These are phyloP conservation scores for Mycena sanguinolenta DNA, from an alignment of 768 basidiomycete species.

Conservation along the genomic window DNA sequence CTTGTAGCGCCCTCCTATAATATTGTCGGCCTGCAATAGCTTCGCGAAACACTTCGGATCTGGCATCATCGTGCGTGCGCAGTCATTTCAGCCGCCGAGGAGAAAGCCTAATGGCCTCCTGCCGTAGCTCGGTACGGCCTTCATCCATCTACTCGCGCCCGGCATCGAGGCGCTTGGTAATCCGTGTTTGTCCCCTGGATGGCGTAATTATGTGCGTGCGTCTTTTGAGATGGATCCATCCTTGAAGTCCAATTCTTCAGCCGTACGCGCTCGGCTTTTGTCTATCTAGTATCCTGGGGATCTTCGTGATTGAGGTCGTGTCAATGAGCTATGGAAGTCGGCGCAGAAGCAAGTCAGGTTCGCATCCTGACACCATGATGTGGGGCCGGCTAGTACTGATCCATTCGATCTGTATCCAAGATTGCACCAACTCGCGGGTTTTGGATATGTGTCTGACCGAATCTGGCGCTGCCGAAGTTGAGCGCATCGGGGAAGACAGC, in stretches of 20 bases:
- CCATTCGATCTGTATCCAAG: background rate
- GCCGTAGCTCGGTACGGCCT: slow-evolving; percentile 73
- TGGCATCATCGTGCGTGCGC: slow-evolving; percentile 79
- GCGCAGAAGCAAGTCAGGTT: slow-evolving; percentile 39
- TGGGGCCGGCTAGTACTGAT: background rate
- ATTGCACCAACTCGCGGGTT: background rate
- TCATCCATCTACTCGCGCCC: slow-evolving; percentile 85
- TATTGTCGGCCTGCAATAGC: slow-evolving; percentile 47
- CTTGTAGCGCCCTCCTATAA: background rate
- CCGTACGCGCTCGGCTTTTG: slow-evolving; percentile 88
- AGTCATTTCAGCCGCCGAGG: background rate
- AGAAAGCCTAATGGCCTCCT: slow-evolving; percentile 40
- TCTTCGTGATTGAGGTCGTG: slow-evolving; percentile 85
- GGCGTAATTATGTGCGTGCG: slow-evolving; percentile 79
- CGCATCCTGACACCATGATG: background rate
- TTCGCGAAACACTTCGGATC: slow-evolving; percentile 94
- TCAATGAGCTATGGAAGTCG: slow-evolving; percentile 82
- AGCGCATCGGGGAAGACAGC: slow-evolving; percentile 4
- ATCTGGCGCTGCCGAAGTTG: background rate
- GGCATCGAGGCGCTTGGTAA: slow-evolving; percentile 79
- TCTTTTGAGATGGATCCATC: too few relatives aligned
- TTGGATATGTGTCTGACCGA: background rate
- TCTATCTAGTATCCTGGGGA: slow-evolving; percentile 82
- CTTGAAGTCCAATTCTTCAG: slow-evolving; percentile 50
- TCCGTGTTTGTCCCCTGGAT: slow-evolving; percentile 76